A percentile compares a stretch with the other conserved stretches of the same genome.
Evolutionary conservation across 75 land plant species (phyloP).

Genomic region (Pinus tabuliformis): DNA sequence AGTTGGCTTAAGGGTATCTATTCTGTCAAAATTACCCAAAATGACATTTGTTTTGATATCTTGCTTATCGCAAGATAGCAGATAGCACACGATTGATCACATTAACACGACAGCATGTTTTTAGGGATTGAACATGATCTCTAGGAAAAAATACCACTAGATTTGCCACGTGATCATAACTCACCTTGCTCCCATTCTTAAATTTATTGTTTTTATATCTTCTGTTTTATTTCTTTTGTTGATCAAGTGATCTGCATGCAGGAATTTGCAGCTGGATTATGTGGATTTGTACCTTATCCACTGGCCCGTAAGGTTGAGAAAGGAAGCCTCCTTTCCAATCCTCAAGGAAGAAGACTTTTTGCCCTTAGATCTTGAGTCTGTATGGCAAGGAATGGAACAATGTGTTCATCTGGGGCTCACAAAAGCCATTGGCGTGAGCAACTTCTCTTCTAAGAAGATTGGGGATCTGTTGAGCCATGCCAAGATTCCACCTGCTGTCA

Average conservation of each 20-base stretch:
- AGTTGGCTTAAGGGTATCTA: too few relatives aligned
- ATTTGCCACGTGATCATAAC: too few relatives aligned
- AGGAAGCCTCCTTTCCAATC: conserved; percentile 20
- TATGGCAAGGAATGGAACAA: conserved; percentile 51
- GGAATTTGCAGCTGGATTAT: conserved; percentile 51
- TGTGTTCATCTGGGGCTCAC: conserved; percentile 44
- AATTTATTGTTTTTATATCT: too few relatives aligned
- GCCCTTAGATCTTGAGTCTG: conserved; percentile 34
- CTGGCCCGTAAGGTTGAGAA: conserved; percentile 46
- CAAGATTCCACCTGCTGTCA: conserved; percentile 52
- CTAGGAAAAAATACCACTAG: too few relatives aligned
- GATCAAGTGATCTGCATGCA: conserved; percentile 5
- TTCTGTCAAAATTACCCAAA: too few relatives aligned
- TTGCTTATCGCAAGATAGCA: background rate
- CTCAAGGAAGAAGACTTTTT: conserved; percentile 34
- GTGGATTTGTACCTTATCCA: conserved; percentile 57
- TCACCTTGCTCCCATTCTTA: too few relatives aligned
- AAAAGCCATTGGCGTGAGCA: conserved; percentile 61
- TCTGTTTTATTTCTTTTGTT: too few relatives aligned
- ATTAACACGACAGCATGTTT: too few relatives aligned
- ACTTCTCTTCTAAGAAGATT: conserved; percentile 43
- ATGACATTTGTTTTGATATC: background rate
- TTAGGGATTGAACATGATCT: too few relatives aligned
- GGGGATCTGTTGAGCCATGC: conserved; percentile 30
- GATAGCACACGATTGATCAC: too few relatives aligned